These are phyloP conservation scores for Delonix regia DNA, from an alignment of 306 rosid genomes.

Conservation along the genomic window DNA sequence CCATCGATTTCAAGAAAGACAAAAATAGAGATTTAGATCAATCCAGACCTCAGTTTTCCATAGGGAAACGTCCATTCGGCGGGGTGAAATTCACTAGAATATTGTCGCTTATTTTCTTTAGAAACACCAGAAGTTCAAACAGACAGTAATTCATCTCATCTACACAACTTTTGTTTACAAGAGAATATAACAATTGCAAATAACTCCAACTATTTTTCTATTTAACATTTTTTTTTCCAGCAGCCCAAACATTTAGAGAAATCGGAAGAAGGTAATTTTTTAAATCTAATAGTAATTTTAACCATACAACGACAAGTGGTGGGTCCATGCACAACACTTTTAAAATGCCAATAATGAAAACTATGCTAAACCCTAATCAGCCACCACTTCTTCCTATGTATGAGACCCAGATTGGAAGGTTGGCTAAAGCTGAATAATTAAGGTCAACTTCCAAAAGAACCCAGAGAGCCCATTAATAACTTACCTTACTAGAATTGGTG, in stretches of 20 bases:
- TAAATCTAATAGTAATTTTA: background rate
- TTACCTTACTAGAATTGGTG: conserved; percentile 58
- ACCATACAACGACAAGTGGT: background rate
- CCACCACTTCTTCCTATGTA: background rate
- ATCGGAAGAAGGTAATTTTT: too few species aligned
- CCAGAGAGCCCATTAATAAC: background rate
- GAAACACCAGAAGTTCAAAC: background rate
- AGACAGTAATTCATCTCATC: background rate
- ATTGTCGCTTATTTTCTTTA: background rate
- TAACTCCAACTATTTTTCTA: background rate
- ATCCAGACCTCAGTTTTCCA: background rate
- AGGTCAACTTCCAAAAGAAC: conserved; percentile 28
- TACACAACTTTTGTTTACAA: background rate
- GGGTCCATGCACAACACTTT: background rate
- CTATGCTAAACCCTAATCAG: conserved; percentile 35
- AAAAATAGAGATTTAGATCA: background rate
- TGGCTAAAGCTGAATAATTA: background rate
- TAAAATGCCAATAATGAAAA: background rate
- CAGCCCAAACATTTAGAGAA: background rate
- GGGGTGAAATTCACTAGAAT: background rate
- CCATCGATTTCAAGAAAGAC: background rate
- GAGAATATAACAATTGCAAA: background rate
- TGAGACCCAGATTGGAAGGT: conserved; percentile 30
- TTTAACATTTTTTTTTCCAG: background rate
- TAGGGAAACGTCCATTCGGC: background rate